Evolutionary conservation across 345 rosid genomes (phyloP).

Genomic region (Erucastrum elatum): DNA sequence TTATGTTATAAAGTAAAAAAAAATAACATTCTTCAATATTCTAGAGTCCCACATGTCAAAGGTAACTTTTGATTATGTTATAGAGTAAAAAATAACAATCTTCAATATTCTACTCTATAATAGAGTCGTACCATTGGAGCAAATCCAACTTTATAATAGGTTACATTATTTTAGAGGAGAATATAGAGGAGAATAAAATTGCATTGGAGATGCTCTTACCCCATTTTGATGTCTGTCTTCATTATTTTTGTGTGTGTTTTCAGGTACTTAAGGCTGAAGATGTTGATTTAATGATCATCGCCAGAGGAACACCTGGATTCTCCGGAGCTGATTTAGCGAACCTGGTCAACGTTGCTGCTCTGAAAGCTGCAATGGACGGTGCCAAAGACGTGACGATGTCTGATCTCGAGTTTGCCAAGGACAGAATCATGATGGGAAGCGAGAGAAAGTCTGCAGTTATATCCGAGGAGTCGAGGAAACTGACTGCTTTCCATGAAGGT

Average conservation of each 20-base stretch:
- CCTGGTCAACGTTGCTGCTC: conserved; percentile 83
- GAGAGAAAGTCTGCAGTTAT: conserved; percentile 94
- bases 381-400: conserved; percentile 88
- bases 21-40: too few species aligned
- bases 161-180: too few species aligned
- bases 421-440: conserved; percentile 96
- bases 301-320: conserved; percentile 96
- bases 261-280: conserved; percentile 90
- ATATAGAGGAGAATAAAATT: too few species aligned
- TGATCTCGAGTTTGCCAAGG: conserved; percentile 92
- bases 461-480: conserved; percentile 68
- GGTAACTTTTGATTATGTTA: too few species aligned
- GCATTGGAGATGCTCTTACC: neutral
- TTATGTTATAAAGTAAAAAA: neutral
- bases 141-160: too few species aligned
- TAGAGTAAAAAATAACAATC: too few species aligned
- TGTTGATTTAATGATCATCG: conserved; percentile 91
- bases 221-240: too few species aligned
- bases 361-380: conserved; percentile 97
- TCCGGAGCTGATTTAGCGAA: conserved; percentile 98
- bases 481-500: conserved; percentile 94
- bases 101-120: too few species aligned
- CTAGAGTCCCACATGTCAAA: too few species aligned
- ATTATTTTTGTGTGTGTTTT: neutral
- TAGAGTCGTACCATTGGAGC: too few species aligned